A percentile compares a stretch with the other conserved stretches of the same genome.
phyloP scores from a whole-genome alignment of 805 yeast species.

The Saturnispora saitoi region DNA sequence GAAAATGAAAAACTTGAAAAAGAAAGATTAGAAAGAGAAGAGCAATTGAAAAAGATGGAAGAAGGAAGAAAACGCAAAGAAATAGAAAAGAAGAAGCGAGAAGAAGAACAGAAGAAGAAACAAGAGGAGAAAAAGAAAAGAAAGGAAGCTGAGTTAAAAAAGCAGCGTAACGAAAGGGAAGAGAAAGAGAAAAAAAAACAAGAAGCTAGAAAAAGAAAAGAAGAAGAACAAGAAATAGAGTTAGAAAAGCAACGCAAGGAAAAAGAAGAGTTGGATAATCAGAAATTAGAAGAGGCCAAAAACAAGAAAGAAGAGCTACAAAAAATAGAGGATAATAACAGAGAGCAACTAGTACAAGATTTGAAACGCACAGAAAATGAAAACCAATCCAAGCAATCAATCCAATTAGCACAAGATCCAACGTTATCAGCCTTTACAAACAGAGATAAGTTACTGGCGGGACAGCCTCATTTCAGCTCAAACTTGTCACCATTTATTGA shows the following conservation, averaged over 20 bases:
- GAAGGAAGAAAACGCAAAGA: slow-evolving; percentile 40
- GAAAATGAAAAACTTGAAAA: slow-evolving; percentile 48
- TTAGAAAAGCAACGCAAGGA: slow-evolving; percentile 19
- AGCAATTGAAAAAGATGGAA: slow-evolving; percentile 35
- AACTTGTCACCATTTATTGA: background rate
- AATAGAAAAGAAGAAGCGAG: slow-evolving; percentile 33
- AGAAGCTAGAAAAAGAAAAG: slow-evolving; percentile 26
- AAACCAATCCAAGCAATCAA: too few species aligned
- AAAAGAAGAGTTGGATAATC: slow-evolving; percentile 5
- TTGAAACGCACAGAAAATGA: background rate
- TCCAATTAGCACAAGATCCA: too few species aligned
- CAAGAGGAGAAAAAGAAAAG: slow-evolving; percentile 33
- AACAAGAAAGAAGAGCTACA: background rate
- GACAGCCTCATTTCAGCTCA: background rate
- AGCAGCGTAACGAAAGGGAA: slow-evolving; percentile 27
- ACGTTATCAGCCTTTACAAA: too few species aligned
- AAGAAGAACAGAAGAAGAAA: slow-evolving; percentile 19
- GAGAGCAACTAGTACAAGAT: background rate
- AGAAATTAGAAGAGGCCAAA: slow-evolving; percentile 5
- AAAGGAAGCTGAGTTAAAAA: slow-evolving; percentile 33
- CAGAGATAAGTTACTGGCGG: too few species aligned
- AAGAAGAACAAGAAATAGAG: slow-evolving; percentile 28
- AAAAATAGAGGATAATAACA: background rate
- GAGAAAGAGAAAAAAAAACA: slow-evolving; percentile 33
- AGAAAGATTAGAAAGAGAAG: slow-evolving; percentile 32